Conservation (phyloP, 805 yeast species). For the Jamesozyma gamospora region DNA sequence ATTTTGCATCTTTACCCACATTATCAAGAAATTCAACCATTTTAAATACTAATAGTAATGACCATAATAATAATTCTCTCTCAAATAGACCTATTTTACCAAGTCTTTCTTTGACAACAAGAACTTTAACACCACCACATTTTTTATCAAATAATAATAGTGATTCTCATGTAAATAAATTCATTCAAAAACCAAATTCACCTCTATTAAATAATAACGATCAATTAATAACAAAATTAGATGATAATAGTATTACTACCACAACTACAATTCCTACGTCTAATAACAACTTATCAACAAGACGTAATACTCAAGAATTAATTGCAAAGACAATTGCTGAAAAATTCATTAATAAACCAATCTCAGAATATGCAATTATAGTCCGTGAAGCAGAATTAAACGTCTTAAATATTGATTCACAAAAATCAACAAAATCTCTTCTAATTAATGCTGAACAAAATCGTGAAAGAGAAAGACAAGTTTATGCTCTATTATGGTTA, state of each 20-base stretch:
- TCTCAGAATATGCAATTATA: conserved; percentile 35
- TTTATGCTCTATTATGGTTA: conserved; percentile 77
- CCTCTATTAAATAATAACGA: no score
- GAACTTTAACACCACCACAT: no score
- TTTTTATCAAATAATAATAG: no score
- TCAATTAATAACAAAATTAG: no score
- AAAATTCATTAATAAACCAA: conserved; percentile 28
- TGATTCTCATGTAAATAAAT: no score
- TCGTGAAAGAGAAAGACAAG: conserved; percentile 56
- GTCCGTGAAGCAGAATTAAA: conserved; percentile 36
- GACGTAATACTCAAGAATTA: conserved; percentile 16
- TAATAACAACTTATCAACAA: conserved; percentile 5
- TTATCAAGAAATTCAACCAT: no score
- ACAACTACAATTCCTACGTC: conserved; percentile 6
- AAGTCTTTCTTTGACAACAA: no score
- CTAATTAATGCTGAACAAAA: conserved; percentile 27
- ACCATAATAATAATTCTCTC: no score
- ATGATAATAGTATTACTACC: background rate
- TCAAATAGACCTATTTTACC: no score
- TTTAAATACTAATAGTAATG: no score
- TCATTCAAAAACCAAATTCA: no score
- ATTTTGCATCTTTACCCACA: background rate
- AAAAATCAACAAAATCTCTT: conserved; percentile 22
- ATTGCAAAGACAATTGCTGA: conserved; percentile 26
- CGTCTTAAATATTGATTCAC: conserved; percentile 23